Base-by-base conservation (phyloP, 306 rosid species). In the Vigna unguiculata region DNA sequence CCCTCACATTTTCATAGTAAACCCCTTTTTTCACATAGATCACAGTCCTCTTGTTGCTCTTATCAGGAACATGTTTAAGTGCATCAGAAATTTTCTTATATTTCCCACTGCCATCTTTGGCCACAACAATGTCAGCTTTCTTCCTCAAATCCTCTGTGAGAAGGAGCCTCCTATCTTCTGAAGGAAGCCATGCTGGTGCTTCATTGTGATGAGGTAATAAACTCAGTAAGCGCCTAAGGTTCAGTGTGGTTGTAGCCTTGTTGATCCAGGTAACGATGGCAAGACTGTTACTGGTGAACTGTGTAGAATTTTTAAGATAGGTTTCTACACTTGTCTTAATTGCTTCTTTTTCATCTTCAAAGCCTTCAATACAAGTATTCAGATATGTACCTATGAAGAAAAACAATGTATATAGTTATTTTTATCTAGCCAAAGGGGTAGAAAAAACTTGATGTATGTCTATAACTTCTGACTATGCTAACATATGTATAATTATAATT, bases 211-310 rank as follows among this genome's bases (percentile, higher is more conserved):
- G 4, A 47, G 72, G 80, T 41, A 43, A 67, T 41, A 43, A 67
- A 25, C 55, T 76, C 21, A 80, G 28, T 10, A 84, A 71, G 9
- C 87, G 81, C 25, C 79, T n/a, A 19, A 76, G 43, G 71, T 76
- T 76, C 38, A 84, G 20, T 0, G 84, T 55, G 41, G 20, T 80
- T 77, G 76, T 19, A 14, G 70, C 86, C 15, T 70, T 78, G 71
- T 72, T 45, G 3, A 93, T 77, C 87, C 87, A 93, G 0, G 93
- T 82, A 25, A 86, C 75, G 17, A 93, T 91, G 62, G 98, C 97
- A 6, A 93, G 93, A 54, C 95, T 87, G 51, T 93, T 93, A 78
- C 98, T 91, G 0, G 95, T 89, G 15, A 77, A 38, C 38, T 93
- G 91, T 24, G 89, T 88, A 2, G 93, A 85, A 34, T 83, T 89